Base-by-base conservation (phyloP, 768 basidiomycete genomes). In the Boletus subparvulus region DNA sequence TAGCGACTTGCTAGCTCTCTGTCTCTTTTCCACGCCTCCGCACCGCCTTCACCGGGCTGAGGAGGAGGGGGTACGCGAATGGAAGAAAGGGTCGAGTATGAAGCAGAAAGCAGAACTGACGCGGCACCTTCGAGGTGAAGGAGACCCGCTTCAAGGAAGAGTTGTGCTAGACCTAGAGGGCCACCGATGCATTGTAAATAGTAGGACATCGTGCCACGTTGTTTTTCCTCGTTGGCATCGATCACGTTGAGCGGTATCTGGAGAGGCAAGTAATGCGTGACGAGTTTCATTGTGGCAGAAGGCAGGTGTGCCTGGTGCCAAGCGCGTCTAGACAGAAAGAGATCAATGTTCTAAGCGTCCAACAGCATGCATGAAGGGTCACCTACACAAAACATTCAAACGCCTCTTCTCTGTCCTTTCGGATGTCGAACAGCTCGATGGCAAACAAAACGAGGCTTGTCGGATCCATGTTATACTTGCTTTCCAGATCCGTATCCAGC, bases 61-160 rank as follows among this genome's bases (percentile, higher is more conserved):
- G 78, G 73, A 40, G 77, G 75, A 32, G 76, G 70, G 47, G 87
- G 86, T 32, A 88, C 78, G 45, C 90, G 85, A 58, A 92, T 82
- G 14, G 90, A 91, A 3, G 90, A 87, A 21, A 92, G 78, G 41
- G 87, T 88, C 17, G 88, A 85, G 65, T 86, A 87, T 1, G 90
- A 88, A 4, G 87, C 83, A 6, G 87, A 79, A 32, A 91, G 80
- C 32, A 92, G 77, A n/a, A 78, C 75, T 0, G 85, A 80, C 17
- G 90, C 89, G 14, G 87, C 81, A 8, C 90, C 90, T 69, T 92
- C 90, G n/a, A 92, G 78, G 65, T 92, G 83, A 32, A 92, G 81
- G 28, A 91, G 77, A 4, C 90, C 90, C 6, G 87, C 87, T 69
- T 90, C 88, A 7, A 89, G 74, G 70, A 90, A 92, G 10, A 92